Evolutionary conservation across 1,284 basidiomycete genomes (phyloP).

Genomic region (Coriolopsis trogii): DNA sequence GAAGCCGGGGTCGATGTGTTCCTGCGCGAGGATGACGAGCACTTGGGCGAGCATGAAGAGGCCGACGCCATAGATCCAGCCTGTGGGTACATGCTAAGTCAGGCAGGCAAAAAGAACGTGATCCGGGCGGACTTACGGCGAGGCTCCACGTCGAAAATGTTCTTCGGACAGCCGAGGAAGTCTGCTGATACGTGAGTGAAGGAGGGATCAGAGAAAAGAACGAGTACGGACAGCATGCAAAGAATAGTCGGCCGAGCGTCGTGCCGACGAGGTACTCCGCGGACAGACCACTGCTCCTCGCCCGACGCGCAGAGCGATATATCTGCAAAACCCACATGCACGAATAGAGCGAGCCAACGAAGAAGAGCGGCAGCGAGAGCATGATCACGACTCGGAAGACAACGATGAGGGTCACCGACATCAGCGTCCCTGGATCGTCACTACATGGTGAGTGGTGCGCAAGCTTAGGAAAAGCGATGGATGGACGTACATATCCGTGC

Average conservation of each 20-base stretch:
- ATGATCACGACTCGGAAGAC: conserved; percentile 76
- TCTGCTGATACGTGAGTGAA: conserved; percentile 48
- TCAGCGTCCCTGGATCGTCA: conserved; percentile 55
- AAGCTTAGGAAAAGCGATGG: background rate
- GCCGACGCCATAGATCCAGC: conserved; percentile 70
- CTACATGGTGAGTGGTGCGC: background rate
- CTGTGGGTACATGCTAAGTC: conserved; percentile 34
- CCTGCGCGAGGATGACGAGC: conserved; percentile 71
- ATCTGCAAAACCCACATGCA: conserved; percentile 87
- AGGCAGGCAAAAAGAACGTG: background rate
- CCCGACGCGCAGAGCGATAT: conserved; percentile 71
- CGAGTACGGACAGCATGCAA: conserved; percentile 70
- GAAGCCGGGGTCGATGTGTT: conserved; percentile 79
- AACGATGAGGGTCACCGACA: conserved; percentile 69
- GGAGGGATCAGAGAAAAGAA: background rate
- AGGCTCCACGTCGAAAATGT: conserved; percentile 80
- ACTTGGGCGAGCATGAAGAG: conserved; percentile 70
- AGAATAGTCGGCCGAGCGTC: conserved; percentile 68
- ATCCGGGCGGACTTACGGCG: conserved; percentile 47
- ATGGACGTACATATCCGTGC: conserved; percentile 62
- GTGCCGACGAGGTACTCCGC: conserved; percentile 80
- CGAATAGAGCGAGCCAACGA: conserved; percentile 74
- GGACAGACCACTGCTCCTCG: conserved; percentile 69
- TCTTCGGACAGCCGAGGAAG: conserved; percentile 80
- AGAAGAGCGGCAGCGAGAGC: conserved; percentile 69